Conservation (phyloP, 78 protist species). For the Chrysochromulina parva region DNA sequence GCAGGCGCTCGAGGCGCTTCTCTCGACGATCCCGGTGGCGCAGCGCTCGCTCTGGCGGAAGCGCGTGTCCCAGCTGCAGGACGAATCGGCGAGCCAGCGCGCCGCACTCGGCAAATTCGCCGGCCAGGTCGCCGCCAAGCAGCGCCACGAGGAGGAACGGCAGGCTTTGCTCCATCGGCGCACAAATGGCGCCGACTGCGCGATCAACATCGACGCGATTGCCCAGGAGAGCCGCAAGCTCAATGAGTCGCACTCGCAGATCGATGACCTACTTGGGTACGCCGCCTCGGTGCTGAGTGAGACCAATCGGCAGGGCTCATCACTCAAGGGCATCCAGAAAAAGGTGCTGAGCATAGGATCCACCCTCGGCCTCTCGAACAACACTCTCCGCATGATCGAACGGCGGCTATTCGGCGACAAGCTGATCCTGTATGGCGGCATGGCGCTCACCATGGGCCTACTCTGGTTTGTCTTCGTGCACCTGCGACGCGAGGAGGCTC, state of each 20-base stretch:
- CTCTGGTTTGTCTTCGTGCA: conserved; percentile 12
- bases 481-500: background rate
- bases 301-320: too few species aligned
- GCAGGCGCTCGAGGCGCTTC: conserved; percentile 10
- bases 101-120: background rate
- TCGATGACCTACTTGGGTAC: background rate
- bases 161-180: background rate
- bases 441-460: background rate
- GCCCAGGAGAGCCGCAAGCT: background rate
- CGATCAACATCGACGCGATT: background rate
- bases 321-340: conserved; percentile 1
- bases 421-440: background rate
- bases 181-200: background rate
- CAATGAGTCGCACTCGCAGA: background rate
- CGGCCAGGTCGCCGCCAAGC: background rate
- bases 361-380: background rate
- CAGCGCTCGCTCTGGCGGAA: background rate
- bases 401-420: background rate
- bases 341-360: background rate
- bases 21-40: background rate
- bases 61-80: background rate
- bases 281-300: background rate
- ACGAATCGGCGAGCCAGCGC: conserved; percentile 13
- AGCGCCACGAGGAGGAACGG: conserved; percentile 22
- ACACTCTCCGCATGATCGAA: background rate